These are phyloP conservation scores for Fusarium udum DNA, from an alignment of 2,329 filamentous ascomycete species.

Conservation along the genomic window DNA sequence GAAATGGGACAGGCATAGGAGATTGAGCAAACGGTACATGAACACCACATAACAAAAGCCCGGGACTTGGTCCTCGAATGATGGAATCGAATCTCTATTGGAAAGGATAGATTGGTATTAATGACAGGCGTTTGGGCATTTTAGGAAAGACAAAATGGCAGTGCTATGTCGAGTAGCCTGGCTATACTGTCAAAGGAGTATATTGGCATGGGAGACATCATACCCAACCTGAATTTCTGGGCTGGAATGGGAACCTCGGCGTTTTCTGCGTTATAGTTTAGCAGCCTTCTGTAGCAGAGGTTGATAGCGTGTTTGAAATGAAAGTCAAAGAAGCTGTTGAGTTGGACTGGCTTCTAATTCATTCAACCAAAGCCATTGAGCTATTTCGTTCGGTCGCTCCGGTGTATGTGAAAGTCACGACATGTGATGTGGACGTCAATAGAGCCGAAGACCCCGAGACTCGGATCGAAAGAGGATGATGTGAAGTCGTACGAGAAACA, in stretches of 20 bases:
- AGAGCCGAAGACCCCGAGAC: slow-evolving; percentile 1
- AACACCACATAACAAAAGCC: background rate
- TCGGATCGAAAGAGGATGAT: slow-evolving; percentile 23
- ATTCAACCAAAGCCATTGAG: background rate
- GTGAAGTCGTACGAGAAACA: slow-evolving; percentile 31
- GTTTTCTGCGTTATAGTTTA: slow-evolving; percentile 28
- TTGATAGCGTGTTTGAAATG: slow-evolving; percentile 4
- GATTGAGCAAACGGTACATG: background rate
- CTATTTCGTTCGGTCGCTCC: background rate
- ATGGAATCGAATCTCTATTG: background rate
- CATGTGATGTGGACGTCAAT: background rate
- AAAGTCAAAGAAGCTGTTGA: slow-evolving; percentile 20
- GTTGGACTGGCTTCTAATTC: slow-evolving; percentile 19
- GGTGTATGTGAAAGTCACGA: background rate
- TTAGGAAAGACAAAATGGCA: slow-evolving; percentile 13
- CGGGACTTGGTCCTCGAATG: background rate
- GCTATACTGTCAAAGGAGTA: slow-evolving; percentile 32
- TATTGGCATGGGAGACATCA: slow-evolving; percentile 23
- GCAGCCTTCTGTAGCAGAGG: slow-evolving; percentile 1
- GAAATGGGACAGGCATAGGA: slow-evolving; percentile 52
- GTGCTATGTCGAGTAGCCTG: slow-evolving; percentile 22
- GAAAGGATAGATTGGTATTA: slow-evolving; percentile 14
- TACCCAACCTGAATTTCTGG: slow-evolving; percentile 27
- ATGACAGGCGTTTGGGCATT: slow-evolving; percentile 39
- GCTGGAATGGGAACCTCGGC: slow-evolving; percentile 25